A percentile compares a stretch with the other conserved stretches of the same genome.
Evolutionary conservation across 371 early-diverging fungal genomes (phyloP).

Genomic region (Syncephalastrum monosporum): DNA sequence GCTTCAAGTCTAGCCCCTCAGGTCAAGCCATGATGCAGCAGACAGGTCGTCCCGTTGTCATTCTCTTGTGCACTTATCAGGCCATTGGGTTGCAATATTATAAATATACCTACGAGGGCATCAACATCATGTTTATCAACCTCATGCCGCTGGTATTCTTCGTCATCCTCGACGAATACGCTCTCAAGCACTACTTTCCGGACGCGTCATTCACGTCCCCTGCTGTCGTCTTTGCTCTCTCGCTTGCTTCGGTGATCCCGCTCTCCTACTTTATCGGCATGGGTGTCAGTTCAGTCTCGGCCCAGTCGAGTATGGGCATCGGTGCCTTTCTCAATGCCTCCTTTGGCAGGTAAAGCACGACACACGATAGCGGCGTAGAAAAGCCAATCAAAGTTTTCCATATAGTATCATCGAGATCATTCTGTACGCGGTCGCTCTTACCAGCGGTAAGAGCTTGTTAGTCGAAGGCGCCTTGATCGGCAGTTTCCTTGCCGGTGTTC

Average conservation of each 20-base stretch:
- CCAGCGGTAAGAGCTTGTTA: slow-evolving; percentile 81
- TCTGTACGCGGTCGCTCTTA: slow-evolving; percentile 85
- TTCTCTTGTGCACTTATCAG: slow-evolving; percentile 76
- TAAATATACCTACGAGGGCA: slow-evolving; percentile 94
- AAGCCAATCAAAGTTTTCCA: no score
- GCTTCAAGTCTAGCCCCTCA: slow-evolving; percentile 19
- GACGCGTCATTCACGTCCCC: slow-evolving; percentile 61
- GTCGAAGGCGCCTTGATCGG: slow-evolving; percentile 95
- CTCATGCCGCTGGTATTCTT: slow-evolving; percentile 79
- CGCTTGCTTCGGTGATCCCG: slow-evolving; percentile 86
- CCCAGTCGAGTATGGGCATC: slow-evolving; percentile 89
- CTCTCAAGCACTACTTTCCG: slow-evolving; percentile 58
- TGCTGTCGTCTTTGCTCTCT: slow-evolving; percentile 70
- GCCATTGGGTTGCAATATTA: slow-evolving; percentile 84
- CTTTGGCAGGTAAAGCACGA: slow-evolving; percentile 60
- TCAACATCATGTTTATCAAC: slow-evolving; percentile 96
- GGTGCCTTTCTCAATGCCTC: slow-evolving; percentile 97
- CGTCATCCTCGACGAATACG: slow-evolving; percentile 78
- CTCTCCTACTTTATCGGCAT: slow-evolving; percentile 95
- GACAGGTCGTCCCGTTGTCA: slow-evolving; percentile 41
- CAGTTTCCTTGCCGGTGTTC: slow-evolving; percentile 84
- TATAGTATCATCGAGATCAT: slow-evolving; percentile 90
- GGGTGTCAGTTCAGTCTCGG: slow-evolving; percentile 94
- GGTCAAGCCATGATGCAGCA: slow-evolving; percentile 16
- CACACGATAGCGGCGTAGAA: no score